Evolutionary conservation across 208 protist species (phyloP), one percentile per base, ranked within the genome.

Genomic region (Wallacemonas rigidus): DNA sequence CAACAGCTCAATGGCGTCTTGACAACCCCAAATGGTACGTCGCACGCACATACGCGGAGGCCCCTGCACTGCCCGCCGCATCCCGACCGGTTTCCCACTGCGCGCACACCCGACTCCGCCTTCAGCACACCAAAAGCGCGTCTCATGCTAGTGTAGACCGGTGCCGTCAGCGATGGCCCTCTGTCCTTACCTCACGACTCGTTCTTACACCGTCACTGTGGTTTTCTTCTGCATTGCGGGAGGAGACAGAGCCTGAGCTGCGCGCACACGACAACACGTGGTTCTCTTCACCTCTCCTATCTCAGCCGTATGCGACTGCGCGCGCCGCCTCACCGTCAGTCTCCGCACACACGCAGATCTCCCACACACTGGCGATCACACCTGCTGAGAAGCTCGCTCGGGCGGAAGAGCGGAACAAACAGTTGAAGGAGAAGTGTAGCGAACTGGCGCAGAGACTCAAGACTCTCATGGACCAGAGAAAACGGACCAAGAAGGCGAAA

Each of bases 351-450:
- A n/a, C 6, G 0, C 53, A 58, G 6, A n/a, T n/a, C 14, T 0
- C 53, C 11, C 11, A 58, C 1, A 5, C 53, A 5, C 8, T 50
- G 14, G 6, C 56, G 56, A 57, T 55, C 8, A 67, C 63, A 54
- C 17, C 63, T 9, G 76, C 60, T 2, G 71, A 81, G 57, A 43
- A 76, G 36, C 53, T 87, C 43, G 79, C 65, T 3, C 50, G 63
- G 55, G 81, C 77, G 56, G 67, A 89, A 67, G 79, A 62, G 65
- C 55, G 75, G 38, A 74, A 80, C 35, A 69, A 75, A n/a, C 44
- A 47, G 53, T 54, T 93, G 73, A 83, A 91, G 75, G 77, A 73
- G 50, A 79, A 88, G 70, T 93, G 88, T 60, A 79, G 88, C 71
- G 79, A 75, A n/a, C 62, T 93, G 43, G 80, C 90, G 36, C 76